A percentile compares a stretch with the other conserved stretches of the same genome.
These are phyloP conservation scores for Dipodascus albidus DNA, from an alignment of 805 yeast species.

Conservation along the genomic window DNA sequence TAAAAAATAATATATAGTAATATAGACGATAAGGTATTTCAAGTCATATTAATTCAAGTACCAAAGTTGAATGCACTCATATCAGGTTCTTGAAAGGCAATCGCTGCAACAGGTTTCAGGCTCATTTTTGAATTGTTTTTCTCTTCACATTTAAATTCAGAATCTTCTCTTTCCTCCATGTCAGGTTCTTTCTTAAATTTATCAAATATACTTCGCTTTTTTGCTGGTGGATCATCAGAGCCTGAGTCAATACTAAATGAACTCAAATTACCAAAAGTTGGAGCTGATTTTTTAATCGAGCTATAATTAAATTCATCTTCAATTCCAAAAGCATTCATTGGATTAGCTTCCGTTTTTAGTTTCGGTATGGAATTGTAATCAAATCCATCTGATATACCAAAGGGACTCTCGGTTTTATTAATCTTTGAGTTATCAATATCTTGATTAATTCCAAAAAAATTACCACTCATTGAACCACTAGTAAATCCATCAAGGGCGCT, in stretches of 20 bases:
- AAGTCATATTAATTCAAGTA: not conserved
- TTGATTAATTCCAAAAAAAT: not conserved
- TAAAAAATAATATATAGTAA: too few relatives aligned
- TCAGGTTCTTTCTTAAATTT: not conserved
- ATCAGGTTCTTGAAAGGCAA: conserved; percentile 58
- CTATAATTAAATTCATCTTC: not conserved
- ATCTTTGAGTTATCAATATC: not conserved
- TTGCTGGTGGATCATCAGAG: conserved; percentile 1
- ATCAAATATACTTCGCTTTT: conserved; percentile 4
- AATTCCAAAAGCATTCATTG: not conserved
- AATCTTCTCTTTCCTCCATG: not conserved
- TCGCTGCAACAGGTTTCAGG: conserved; percentile 35
- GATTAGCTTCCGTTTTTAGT: conserved; percentile 2
- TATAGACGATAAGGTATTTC: not conserved
- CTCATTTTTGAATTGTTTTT: not conserved
- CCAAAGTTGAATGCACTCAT: conserved; percentile 62
- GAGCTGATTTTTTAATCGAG: not conserved
- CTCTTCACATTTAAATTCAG: too few relatives aligned
- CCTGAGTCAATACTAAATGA: not conserved
- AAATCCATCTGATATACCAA: not conserved
- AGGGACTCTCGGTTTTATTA: not conserved
- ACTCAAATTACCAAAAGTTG: not conserved
- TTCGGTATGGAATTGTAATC: conserved; percentile 1
- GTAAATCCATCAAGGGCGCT: not conserved
- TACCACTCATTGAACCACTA: not conserved